Evolutionary conservation across 176 grass and related monocot species (phyloP), one percentile per base, ranked within the genome.

Genomic region (Elymus sibiricus): DNA sequence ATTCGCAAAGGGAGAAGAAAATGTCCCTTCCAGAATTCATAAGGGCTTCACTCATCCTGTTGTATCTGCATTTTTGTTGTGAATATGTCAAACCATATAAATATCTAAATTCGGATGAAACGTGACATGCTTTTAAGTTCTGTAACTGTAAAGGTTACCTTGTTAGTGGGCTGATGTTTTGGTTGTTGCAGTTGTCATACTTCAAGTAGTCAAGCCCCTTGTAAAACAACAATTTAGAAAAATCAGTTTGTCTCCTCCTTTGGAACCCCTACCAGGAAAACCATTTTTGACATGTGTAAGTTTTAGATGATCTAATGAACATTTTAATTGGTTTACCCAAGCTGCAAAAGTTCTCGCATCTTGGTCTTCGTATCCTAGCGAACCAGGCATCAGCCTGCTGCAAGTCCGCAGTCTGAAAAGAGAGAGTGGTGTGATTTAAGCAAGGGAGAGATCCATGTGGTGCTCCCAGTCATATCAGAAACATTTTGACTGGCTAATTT

Each of bases 1-100:
- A 90, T 81, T 90, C 88, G 29, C 84, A 90, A 12, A 90, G 69
- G 78, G 88, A 93, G 58, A 87, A 93, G 81, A 90, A 90, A 84
- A 93, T 90, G 11, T 32, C 71, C 74, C 71, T 81, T 69, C 84
- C 87, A 82, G 80, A 87, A 64, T 70, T 87, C 77, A 64, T 69
- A 90, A 92, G 84, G 7, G 84, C 80, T 37, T 64, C 69, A 7
- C 91, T 81, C 84, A 92, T 92, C 58, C 24, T 83, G 7, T 5
- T 72, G 43, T 87, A 92, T 84, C 87, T 92, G 76, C 70, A 86
- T 65, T 79, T 83, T 27, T 59, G 9, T 47, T 3, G 3, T 29
- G 77, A 64, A 17, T 79, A 63, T 76, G 74, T 11, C 9, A 5
- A 58, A 47, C 14, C 14, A 6, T 55, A 21, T 74, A 40, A 58